Evolutionary conservation across 2,329 filamentous ascomycete genomes (phyloP).

Genomic region (Huntiella moniliformis): DNA sequence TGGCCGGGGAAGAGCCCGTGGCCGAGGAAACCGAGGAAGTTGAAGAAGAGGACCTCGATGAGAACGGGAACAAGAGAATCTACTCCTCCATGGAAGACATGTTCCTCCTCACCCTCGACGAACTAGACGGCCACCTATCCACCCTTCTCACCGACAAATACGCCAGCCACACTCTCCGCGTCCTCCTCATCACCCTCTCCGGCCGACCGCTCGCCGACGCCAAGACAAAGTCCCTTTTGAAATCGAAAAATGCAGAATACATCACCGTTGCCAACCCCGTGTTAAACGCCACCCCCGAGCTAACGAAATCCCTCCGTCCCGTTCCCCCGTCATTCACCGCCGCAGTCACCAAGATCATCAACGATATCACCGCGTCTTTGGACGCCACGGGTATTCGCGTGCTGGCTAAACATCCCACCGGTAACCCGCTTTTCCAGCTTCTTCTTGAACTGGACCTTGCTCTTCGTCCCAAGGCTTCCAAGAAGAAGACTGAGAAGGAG

Average conservation of each 20-base stretch:
- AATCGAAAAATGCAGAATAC: slow-evolving; percentile 85
- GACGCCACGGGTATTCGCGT: slow-evolving; percentile 66
- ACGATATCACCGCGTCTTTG: slow-evolving; percentile 53
- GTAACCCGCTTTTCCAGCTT: slow-evolving; percentile 83
- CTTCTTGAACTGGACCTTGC: slow-evolving; percentile 72
- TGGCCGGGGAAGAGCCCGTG: slow-evolving; percentile 28
- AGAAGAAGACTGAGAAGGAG: slow-evolving; percentile 25
- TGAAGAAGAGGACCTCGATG: slow-evolving; percentile 5
- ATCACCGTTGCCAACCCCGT: slow-evolving; percentile 43
- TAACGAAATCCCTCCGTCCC: slow-evolving; percentile 23
- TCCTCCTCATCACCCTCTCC: slow-evolving; percentile 69
- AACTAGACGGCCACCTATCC: slow-evolving; percentile 69
- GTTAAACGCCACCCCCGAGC: slow-evolving; percentile 26
- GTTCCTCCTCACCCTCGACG: slow-evolving; percentile 66
- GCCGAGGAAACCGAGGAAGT: slow-evolving; percentile 20
- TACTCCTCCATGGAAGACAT: slow-evolving; percentile 60
- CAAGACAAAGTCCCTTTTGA: slow-evolving; percentile 53
- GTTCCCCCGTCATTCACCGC: slow-evolving; percentile 65
- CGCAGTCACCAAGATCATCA: slow-evolving; percentile 66
- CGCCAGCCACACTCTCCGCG: slow-evolving; percentile 76
- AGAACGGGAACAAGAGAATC: slow-evolving; percentile 17
- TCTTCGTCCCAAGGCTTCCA: slow-evolving; percentile 45
- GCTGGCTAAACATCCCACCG: slow-evolving; percentile 72
- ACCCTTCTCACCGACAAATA: slow-evolving; percentile 75
- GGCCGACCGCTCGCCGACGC: slow-evolving; percentile 59